These are phyloP conservation scores for Pseudozyma hubeiensis DNA, from an alignment of 1,284 basidiomycete genomes.

Conservation along the genomic window DNA sequence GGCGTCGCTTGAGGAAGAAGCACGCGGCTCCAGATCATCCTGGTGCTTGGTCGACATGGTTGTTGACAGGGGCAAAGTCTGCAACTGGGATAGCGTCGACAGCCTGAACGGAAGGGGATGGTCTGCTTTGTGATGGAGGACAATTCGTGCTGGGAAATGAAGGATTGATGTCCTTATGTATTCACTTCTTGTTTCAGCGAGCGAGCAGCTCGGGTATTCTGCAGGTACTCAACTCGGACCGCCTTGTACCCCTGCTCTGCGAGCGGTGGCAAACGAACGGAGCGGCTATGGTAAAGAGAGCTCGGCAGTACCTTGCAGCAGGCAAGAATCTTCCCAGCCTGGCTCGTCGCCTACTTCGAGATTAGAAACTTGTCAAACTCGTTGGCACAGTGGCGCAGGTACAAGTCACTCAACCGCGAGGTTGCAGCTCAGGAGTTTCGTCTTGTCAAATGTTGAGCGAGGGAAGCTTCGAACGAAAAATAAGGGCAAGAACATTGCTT, in stretches of 20 bases:
- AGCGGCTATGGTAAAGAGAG: neutral
- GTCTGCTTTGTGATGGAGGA: too few species aligned
- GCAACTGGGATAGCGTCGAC: too few species aligned
- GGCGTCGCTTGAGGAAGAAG: conserved; percentile 7
- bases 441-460: neutral
- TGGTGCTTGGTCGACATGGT: conserved; percentile 4
- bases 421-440: too few species aligned
- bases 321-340: too few species aligned
- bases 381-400: too few species aligned
- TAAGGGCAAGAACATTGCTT: too few species aligned
- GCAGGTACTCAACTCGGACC: neutral
- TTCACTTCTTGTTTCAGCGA: neutral
- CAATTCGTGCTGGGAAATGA: too few species aligned
- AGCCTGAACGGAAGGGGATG: too few species aligned
- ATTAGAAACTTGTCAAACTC: too few species aligned
- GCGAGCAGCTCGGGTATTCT: neutral
- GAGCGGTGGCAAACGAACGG: neutral
- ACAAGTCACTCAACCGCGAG: too few species aligned
- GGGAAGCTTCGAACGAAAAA: neutral
- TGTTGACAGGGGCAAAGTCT: neutral
- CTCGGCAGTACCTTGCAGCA: conserved; percentile 13
- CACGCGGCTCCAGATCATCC: conserved; percentile 6
- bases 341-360: too few species aligned
- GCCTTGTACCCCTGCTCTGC: too few species aligned
- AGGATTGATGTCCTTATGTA: neutral